Base-by-base conservation (phyloP, 495 filamentous ascomycete genomes). In the Lophium mytilinum region DNA sequence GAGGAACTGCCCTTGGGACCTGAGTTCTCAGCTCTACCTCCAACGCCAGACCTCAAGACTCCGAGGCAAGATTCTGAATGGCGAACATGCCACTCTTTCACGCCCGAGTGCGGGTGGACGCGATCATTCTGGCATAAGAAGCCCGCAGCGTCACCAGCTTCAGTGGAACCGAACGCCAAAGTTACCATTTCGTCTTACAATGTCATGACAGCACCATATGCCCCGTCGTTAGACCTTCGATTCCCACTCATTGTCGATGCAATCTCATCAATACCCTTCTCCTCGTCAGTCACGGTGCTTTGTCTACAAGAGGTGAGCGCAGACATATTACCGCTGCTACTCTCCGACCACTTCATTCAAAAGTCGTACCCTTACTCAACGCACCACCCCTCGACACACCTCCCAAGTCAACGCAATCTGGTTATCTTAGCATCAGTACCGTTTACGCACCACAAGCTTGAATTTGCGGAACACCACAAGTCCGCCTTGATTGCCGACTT, bases 281-380 rank as follows among this genome's bases (percentile, higher is more conserved):
- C 39, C 39, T 47, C 43, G 19, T 47, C 18, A 11, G n/a, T 47
- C 43, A 47, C 2, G 21, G 43, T 47, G 10, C 18, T 47, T 11
- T 47, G 43, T 19, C 43, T 47, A 11, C 43, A 47, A 18, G 43
- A 47, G 21, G 43, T 47, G 1, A 47, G 10, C 18, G 11, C 10
- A 5, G 43, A 47, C 10, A 10, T 11, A 4, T 21, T 47, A 11
- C 14, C 43, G n/a, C 43, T 47, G 15, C 18, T 47, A 10, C 43
- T 47, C n/a, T 47, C 43, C 3, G 43, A 47, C 10, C 43, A n/a
- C n/a, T 47, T 47, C 43, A 47, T 47, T 19, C 43, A 47, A 47
- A 21, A 18, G 21, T 15, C n/a, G 10, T 47, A 47, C 18, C 43
- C 43, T 2, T 47, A 47, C n/a, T n/a, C 43, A 5, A 47, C 43